These are phyloP conservation scores for Auricularia sp. DNA, from an alignment of 768 basidiomycete genomes.

Conservation along the genomic window DNA sequence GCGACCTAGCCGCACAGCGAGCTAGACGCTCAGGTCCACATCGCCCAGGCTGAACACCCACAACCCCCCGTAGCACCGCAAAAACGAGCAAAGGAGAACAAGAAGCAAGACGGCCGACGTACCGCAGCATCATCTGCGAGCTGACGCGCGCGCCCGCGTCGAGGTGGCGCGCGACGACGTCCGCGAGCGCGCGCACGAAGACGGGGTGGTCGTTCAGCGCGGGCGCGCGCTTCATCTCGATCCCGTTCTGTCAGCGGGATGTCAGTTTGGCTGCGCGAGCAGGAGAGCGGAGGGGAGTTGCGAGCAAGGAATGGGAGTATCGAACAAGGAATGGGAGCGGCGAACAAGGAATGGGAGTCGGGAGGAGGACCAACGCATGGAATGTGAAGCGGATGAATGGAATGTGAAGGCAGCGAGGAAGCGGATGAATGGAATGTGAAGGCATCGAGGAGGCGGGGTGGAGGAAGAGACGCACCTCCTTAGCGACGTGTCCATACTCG, in stretches of 20 bases:
- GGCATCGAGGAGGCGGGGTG: neutral
- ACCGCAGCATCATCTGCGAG: conserved; percentile 67
- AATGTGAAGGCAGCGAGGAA: neutral
- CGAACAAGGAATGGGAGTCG: neutral
- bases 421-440: neutral
- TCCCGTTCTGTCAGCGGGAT: conserved; percentile 54
- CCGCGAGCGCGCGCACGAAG: conserved; percentile 89
- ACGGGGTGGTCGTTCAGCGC: conserved; percentile 94
- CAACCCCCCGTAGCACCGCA: no score
- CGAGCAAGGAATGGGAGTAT: neutral
- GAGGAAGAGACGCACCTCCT: conserved; percentile 50
- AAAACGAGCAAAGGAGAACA: no score
- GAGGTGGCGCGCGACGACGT: conserved; percentile 77
- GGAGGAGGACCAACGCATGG: neutral
- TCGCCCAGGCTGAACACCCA: no score
- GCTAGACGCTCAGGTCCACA: no score
- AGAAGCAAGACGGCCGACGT: neutral
- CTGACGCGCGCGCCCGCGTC: conserved; percentile 53
- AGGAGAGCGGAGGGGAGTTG: conserved; percentile 2
- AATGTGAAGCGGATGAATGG: no score
- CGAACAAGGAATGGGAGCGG: neutral
- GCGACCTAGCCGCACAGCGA: no score
- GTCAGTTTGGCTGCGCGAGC: no score
- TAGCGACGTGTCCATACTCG: conserved; percentile 86
- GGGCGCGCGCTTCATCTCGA: conserved; percentile 80